These are phyloP conservation scores for Lophiostoma macrostomum DNA, from an alignment of 495 filamentous ascomycete species.

Conservation along the genomic window DNA sequence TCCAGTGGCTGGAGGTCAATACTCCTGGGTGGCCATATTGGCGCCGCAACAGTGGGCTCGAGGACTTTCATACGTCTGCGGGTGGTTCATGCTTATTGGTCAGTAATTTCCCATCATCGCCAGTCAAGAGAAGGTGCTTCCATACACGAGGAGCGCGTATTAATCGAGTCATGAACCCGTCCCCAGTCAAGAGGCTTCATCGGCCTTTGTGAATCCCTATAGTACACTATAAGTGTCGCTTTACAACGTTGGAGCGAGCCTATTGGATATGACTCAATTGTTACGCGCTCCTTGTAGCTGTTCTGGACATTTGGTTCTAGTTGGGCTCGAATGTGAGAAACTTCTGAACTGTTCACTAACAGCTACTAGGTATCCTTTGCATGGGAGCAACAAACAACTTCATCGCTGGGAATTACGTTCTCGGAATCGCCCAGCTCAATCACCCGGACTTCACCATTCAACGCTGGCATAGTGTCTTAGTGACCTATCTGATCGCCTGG, in stretches of 20 bases:
- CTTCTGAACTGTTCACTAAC: neutral
- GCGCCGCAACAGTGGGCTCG: slow-evolving; percentile 47
- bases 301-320: no score
- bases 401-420: slow-evolving; percentile 54
- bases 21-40: slow-evolving; percentile 57
- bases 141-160: no score
- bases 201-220: no score
- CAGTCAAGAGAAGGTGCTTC: no score
- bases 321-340: no score
- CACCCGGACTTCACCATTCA: slow-evolving; percentile 53
- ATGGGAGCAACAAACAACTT: slow-evolving; percentile 61
- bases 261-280: no score
- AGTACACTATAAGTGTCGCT: no score
- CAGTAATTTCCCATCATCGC: no score
- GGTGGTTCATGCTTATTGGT: slow-evolving; percentile 41
- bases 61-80: slow-evolving; percentile 35
- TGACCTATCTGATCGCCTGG: slow-evolving; percentile 50
- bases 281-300: no score
- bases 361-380: slow-evolving; percentile 46
- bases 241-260: no score
- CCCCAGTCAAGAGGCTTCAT: no score
- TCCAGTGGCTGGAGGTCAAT: slow-evolving; percentile 55
- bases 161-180: no score
- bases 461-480: slow-evolving; percentile 56
- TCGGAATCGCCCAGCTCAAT: slow-evolving; percentile 54